Evolutionary conservation across 1,284 basidiomycete genomes (phyloP).

Genomic region (Sanghuangporus sanghuang): DNA sequence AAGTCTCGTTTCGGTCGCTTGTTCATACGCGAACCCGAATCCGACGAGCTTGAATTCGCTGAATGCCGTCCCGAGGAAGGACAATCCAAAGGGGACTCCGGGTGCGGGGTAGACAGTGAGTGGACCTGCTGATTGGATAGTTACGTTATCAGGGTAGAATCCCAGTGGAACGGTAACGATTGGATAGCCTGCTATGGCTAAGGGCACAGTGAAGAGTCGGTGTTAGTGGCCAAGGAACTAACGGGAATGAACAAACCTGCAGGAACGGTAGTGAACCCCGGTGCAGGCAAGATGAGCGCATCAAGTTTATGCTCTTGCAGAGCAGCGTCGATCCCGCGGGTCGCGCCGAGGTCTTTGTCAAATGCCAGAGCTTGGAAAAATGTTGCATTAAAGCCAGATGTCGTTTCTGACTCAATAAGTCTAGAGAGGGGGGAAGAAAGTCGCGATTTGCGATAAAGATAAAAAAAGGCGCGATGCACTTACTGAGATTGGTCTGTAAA

Average conservation of each 20-base stretch:
- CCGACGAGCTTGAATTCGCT: constrained; percentile 55
- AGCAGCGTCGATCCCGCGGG: constrained; percentile 53
- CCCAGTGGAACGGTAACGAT: constrained; percentile 42
- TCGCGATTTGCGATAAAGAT: background rate
- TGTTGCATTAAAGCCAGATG: constrained; percentile 39
- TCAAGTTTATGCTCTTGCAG: constrained; percentile 47
- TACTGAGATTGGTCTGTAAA: constrained; percentile 44
- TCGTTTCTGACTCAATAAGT: constrained; percentile 44
- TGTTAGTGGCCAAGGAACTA: background rate
- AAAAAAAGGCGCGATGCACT: background rate
- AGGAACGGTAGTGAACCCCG: constrained; percentile 41
- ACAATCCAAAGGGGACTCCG: constrained; percentile 57
- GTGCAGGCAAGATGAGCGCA: constrained; percentile 52
- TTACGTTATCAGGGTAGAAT: constrained; percentile 26
- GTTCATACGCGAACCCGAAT: constrained; percentile 63
- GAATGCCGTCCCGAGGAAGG: constrained; percentile 60
- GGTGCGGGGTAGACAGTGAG: constrained; percentile 48
- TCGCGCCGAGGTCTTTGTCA: constrained; percentile 47
- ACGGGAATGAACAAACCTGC: constrained; percentile 26
- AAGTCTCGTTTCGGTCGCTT: constrained; percentile 53
- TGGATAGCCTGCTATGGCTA: constrained; percentile 56
- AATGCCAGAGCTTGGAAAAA: constrained; percentile 46
- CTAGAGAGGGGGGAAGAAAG: constrained; percentile 24
- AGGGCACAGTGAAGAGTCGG: constrained; percentile 7
- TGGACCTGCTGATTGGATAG: constrained; percentile 35